Evolutionary conservation across 106 monocot genomes (phyloP), one percentile per base, ranked within the genome.

Genomic region (Gastrodia elata): DNA sequence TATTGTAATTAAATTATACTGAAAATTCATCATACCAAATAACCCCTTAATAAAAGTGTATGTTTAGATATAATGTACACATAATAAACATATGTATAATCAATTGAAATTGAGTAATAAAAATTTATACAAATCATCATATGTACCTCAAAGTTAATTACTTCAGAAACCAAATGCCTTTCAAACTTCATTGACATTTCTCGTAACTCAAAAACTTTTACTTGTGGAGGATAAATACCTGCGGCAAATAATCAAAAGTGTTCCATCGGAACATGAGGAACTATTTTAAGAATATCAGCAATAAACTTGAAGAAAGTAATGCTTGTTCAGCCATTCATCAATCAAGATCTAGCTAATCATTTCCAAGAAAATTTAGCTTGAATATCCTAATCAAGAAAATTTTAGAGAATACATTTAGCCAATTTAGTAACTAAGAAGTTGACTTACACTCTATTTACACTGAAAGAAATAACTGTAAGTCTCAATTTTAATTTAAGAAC

Each of bases 221-320:
- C 80, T 87, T 93, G 93, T 41, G 97, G 97, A 67, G 97, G 97
- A 76, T 91, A 90, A 76, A 97, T 97, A 75, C 97, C 96, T 97
- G 74, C 26, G 13, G 2, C 15, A 61, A 61, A 9, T 59, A 48
- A 48, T 48, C 48, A 48, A 0, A 42, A 9, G 11, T 42, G 8
- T 42, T 42, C 42, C 14, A 42, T 1, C 42, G 14, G 42, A 8
- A 3, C 2, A 42, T 42, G n/a, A 42, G 8, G 14, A 42, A 42
- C 42, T 16, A 48, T 22, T 52, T 7, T n/a, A n/a, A n/a, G n/a
- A n/a, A n/a, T n/a, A n/a, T n/a, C n/a, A n/a, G n/a, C 52, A 52
- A 22, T 22, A 52, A 22, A 24, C 52, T 9, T 16, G 3, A 52
- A 52, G 22, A 5, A n/a, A 8, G 0, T 20, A 9, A 22, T 52